These are phyloP conservation scores for Ambrosiella beaveri DNA, from an alignment of 2,329 filamentous ascomycete genomes.

Conservation along the genomic window DNA sequence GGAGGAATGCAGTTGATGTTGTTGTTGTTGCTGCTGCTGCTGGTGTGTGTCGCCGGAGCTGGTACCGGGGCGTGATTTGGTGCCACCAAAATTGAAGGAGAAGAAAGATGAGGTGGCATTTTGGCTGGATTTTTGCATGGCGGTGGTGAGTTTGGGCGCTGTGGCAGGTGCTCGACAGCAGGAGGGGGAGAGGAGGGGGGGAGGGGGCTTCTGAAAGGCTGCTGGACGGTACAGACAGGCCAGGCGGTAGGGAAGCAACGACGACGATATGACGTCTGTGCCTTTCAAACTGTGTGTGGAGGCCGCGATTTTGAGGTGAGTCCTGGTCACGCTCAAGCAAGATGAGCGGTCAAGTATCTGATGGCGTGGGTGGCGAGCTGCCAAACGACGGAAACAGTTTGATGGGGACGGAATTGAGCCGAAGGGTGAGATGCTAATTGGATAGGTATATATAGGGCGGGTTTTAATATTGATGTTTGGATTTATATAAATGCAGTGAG, in stretches of 20 bases:
- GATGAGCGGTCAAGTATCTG: no score
- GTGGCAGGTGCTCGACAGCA: neutral
- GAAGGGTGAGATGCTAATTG: no score
- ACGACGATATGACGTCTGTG: neutral
- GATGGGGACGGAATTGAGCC: no score
- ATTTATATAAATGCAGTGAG: no score
- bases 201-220: neutral
- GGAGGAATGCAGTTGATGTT: conserved; percentile 7
- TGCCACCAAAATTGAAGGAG: conserved; percentile 18
- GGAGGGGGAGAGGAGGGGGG: neutral
- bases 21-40: no score
- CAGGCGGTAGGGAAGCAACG: neutral
- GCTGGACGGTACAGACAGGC: neutral
- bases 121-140: conserved; percentile 12
- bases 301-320: neutral
- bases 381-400: neutral
- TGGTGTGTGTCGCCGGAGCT: conserved; percentile 19
- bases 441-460: no score
- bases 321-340: neutral
- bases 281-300: neutral
- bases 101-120: conserved; percentile 23
- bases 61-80: conserved; percentile 21
- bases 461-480: no score
- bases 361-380: neutral
- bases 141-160: neutral